A percentile compares a stretch with the other conserved stretches of the same genome.
phyloP scores from a whole-genome alignment of 495 filamentous ascomycete species.

The Trichodelitschia bisporula region DNA sequence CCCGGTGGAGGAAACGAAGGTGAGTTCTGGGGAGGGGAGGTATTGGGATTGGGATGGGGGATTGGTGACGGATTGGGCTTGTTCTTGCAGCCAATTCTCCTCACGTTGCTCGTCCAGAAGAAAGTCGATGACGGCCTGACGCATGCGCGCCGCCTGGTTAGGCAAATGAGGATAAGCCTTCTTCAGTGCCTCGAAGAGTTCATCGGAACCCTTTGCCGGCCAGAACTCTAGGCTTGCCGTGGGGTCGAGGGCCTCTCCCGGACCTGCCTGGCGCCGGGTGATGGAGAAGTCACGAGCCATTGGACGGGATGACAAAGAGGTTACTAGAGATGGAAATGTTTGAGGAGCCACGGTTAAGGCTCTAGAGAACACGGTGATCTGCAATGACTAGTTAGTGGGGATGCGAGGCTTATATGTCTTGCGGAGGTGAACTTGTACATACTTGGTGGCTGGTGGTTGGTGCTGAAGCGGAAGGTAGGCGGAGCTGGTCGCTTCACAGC shows the following conservation, averaged over 20 bases:
- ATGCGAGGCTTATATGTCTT: no score
- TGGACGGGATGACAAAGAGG: no score
- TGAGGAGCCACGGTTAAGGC: no score
- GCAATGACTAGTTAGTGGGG: no score
- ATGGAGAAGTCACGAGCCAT: no score
- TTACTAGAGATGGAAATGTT: no score
- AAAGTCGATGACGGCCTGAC: conserved; percentile 9
- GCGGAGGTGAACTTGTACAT: no score
- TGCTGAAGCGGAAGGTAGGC: no score
- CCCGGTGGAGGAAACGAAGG: background rate
- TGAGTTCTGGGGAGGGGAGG: background rate
- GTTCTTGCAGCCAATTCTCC: background rate
- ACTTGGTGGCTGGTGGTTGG: no score
- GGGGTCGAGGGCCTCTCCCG: background rate
- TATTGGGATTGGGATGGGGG: background rate
- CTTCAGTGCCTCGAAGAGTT: conserved; percentile 11
- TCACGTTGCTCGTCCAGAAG: conserved; percentile 6
- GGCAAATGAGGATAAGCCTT: conserved; percentile 6
- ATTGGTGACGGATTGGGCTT: background rate
- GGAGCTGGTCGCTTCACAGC: no score
- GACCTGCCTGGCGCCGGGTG: no score
- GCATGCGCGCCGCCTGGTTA: conserved; percentile 8
- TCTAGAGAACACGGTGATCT: no score
- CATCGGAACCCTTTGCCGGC: conserved; percentile 10
- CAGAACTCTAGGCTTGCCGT: conserved; percentile 5